These are phyloP conservation scores for Croton laevigatus DNA, from an alignment of 441 rosid genomes.

Conservation along the genomic window DNA sequence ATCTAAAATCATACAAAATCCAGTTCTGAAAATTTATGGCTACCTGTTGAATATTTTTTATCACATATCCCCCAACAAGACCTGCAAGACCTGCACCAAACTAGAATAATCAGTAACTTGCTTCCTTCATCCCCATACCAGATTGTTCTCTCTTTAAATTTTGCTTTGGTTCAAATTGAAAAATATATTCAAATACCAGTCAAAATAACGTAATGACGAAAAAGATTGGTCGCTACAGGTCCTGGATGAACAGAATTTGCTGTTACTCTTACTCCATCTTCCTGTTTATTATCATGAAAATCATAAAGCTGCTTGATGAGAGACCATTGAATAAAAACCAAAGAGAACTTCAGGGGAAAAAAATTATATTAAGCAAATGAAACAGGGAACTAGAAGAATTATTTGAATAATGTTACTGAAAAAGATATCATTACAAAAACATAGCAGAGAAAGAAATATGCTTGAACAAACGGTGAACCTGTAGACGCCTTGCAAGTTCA, in stretches of 20 bases:
- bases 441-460: neutral
- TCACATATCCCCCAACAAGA: constrained; percentile 36
- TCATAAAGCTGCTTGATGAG: neutral
- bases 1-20: too few relatives aligned
- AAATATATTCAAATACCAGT: neutral
- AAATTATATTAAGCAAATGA: neutral
- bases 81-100: constrained; percentile 36
- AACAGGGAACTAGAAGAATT: neutral
- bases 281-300: constrained; percentile 31
- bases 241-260: constrained; percentile 71
- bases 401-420: neutral
- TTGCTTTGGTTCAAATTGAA: neutral
- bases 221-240: constrained; percentile 48
- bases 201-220: constrained; percentile 32
- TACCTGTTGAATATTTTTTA: constrained; percentile 66
- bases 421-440: neutral
- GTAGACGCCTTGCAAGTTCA: constrained; percentile 49
- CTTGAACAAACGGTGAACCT: constrained; percentile 31
- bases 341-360: neutral
- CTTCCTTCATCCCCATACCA: too few relatives aligned
- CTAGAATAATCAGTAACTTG: too few relatives aligned
- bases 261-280: constrained; percentile 54
- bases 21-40: too few relatives aligned
- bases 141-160: too few relatives aligned
- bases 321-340: neutral